Percentiles rank a stretch among this genome's conserved stretches.
Conservation (phyloP, 306 rosid species). For the Phaseolus lunatus region DNA sequence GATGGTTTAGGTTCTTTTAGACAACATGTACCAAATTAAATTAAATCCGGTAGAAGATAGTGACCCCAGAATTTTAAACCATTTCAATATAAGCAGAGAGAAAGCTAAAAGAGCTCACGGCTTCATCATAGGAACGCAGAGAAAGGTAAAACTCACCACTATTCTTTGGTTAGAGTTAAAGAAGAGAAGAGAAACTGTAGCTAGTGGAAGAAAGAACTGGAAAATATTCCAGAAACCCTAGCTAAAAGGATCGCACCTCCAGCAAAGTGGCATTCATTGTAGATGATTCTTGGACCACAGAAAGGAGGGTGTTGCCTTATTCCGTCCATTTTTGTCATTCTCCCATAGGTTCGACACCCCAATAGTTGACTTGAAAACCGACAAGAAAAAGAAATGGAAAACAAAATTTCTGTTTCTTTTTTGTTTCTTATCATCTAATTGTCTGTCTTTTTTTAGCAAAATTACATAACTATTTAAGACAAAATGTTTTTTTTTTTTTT, state of each 20-base stretch:
- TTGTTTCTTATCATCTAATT: background rate
- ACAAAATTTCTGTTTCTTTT: background rate
- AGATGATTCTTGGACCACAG: background rate
- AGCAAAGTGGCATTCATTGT: background rate
- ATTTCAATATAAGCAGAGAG: background rate
- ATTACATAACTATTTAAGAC: background rate
- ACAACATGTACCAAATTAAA: background rate
- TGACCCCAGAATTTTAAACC: conserved; percentile 13
- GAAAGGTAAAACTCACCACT: conserved; percentile 4
- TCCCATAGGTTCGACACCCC: background rate
- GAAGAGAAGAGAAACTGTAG: conserved; percentile 1
- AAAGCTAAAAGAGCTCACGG: background rate
- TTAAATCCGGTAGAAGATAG: background rate
- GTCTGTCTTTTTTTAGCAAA: conserved; percentile 23
- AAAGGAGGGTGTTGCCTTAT: background rate
- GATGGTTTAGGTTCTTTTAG: background rate
- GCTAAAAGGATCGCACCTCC: background rate
- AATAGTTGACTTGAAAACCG: background rate
- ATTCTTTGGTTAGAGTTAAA: background rate
- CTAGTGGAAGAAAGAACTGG: background rate
- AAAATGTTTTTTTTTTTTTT: background rate
- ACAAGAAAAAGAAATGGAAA: background rate
- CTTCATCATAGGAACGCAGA: background rate
- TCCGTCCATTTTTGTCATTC: background rate
- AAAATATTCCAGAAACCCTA: conserved; percentile 1